Conservation (phyloP, 2,329 filamentous ascomycete species). For the Metarhizium robertsii region DNA sequence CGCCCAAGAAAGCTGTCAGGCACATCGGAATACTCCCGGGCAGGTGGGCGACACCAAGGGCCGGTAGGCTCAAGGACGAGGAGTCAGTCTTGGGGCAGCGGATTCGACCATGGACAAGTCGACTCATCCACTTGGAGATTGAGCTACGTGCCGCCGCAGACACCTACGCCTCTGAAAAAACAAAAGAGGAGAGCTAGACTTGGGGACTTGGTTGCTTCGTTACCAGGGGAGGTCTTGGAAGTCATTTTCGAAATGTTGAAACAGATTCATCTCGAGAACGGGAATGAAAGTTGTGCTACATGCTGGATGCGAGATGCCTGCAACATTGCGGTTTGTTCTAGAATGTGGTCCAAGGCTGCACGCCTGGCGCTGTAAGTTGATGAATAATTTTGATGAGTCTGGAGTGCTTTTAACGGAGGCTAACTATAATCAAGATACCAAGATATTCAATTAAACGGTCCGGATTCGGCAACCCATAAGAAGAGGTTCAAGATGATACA, state of each 20-base stretch:
- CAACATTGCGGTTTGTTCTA: conserved; percentile 38
- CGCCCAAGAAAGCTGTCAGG: conserved; percentile 26
- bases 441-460: conserved; percentile 48
- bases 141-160: conserved; percentile 5
- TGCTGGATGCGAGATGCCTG: conserved; percentile 56
- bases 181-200: conserved; percentile 17
- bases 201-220: conserved; percentile 42
- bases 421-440: conserved; percentile 34
- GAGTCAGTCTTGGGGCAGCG: conserved; percentile 24
- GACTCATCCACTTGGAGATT: conserved; percentile 16
- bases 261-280: conserved; percentile 36
- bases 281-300: conserved; percentile 48
- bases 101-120: conserved; percentile 31
- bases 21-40: neutral
- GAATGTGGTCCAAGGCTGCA: conserved; percentile 43
- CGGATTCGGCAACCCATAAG: conserved; percentile 44
- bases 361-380: conserved; percentile 38
- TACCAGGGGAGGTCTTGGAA: conserved; percentile 50
- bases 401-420: neutral
- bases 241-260: conserved; percentile 46
- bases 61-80: conserved; percentile 16
- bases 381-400: conserved; percentile 2
- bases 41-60: conserved; percentile 10
- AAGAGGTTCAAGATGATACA: conserved; percentile 47
- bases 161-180: conserved; percentile 1